Base-by-base conservation (phyloP, 176 grass and related monocot genomes). In the Urochloa ruziziensis region DNA sequence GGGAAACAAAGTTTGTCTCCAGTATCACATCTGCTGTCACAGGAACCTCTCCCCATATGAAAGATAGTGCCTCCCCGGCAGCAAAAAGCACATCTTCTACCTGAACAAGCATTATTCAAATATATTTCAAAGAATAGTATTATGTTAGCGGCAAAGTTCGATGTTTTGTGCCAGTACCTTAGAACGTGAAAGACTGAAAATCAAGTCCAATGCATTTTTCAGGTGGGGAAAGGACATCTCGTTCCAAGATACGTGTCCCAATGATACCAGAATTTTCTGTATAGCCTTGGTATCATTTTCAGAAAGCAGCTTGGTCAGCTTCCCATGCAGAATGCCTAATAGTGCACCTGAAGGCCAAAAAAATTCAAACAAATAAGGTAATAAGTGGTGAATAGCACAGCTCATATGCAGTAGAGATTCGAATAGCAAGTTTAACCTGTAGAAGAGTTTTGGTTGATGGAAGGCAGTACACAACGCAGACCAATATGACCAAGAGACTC, bases 1-100 rank as follows among this genome's bases (percentile, higher is more conserved):
- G 92, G 71, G 95, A 97, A 89, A 73, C 84, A 82, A 88, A 97
- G 68, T 97, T 97, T 35, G 92, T 88, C 89, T 93, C 90, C 70
- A 97, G 81, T 88, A 97, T 90, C 65, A 89, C 71, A 83, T 97
- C 88, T 74, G 88, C 78, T 51, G 92, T 89, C 56, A 94, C 84
- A 72, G 95, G 90, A 74, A 97, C 88, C 78, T 91, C 88, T 37
- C 92, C 92, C 95, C 95, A 97, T 94, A 97, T 97, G 85, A 94
- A 97, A 88, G 92, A 94, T 78, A 94, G 68, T 54, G 95, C 95
- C 81, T 97, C 95, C 4, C 95, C 95, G 40, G 90, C 89, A 83
- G 95, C 84, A 91, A 97, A 97, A 78, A 97, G 92, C 54, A 97
- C 86, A 83, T 97, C 92, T 89, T 97, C 95, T 13, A 97, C 95